These are phyloP conservation scores for Heracleum sosnowskyi DNA, from an alignment of 129 eudicot genomes.

Conservation along the genomic window DNA sequence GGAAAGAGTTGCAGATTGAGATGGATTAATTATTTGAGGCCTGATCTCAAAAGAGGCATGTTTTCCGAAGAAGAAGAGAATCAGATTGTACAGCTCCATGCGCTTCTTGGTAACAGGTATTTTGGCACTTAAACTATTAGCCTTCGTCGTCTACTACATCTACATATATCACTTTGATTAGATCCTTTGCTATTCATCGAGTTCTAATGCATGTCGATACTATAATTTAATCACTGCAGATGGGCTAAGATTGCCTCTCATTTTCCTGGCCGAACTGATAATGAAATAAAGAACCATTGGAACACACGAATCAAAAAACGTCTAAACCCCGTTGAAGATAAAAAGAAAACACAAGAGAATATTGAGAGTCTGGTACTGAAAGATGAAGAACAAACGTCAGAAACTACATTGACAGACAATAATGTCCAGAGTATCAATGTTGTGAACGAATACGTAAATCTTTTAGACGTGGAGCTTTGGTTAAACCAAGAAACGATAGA, in stretches of 20 bases:
- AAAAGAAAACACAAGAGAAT: conserved; percentile 17
- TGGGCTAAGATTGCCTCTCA: conserved; percentile 81
- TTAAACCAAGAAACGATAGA: conserved; percentile 23
- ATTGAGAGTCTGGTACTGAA: not conserved
- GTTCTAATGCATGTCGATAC: not conserved
- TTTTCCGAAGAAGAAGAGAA: conserved; percentile 59
- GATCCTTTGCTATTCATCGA: not conserved
- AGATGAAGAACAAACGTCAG: conserved; percentile 11
- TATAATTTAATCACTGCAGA: conserved; percentile 15
- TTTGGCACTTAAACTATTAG: not conserved
- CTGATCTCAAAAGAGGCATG: conserved; percentile 73
- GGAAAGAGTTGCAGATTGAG: conserved; percentile 83
- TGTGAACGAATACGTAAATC: conserved; percentile 9
- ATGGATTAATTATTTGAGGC: conserved; percentile 80
- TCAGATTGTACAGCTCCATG: conserved; percentile 66
- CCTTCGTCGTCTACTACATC: not conserved
- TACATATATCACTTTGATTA: not conserved
- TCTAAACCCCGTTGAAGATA: conserved; percentile 35
- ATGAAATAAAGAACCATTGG: conserved; percentile 77
- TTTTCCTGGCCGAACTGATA: conserved; percentile 80
- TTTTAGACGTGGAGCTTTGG: conserved; percentile 22
- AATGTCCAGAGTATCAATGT: conserved; percentile 14
- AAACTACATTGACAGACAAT: conserved; percentile 13
- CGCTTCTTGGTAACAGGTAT: conserved; percentile 81
- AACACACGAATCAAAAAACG: conserved; percentile 80